Evolutionary conservation across 495 filamentous ascomycete genomes (phyloP).

Genomic region (Ramalina intermedia): DNA sequence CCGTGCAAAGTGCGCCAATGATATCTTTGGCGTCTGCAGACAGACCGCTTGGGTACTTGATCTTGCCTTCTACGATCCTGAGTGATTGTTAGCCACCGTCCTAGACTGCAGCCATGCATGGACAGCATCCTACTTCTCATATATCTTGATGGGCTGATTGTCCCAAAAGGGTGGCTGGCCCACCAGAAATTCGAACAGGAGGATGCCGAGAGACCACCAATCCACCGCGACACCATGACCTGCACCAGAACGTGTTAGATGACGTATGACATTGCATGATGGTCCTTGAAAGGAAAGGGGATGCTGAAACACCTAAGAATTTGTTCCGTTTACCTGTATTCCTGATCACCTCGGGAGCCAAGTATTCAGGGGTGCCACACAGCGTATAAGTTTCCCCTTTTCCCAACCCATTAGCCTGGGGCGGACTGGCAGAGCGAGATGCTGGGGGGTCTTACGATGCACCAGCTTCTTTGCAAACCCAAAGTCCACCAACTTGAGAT

Average conservation of each 20-base stretch:
- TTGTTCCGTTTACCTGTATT: slow-evolving; percentile 44
- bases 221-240: slow-evolving; percentile 95
- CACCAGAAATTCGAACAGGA: slow-evolving; percentile 91
- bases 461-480: slow-evolving; percentile 83
- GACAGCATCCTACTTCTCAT: slow-evolving; percentile 51
- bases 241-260: background rate
- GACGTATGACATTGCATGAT: background rate
- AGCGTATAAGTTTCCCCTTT: slow-evolving; percentile 83
- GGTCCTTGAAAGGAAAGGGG: background rate
- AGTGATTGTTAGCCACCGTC: background rate
- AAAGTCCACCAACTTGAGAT: slow-evolving; percentile 96
- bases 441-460: slow-evolving; percentile 28
- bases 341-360: slow-evolving; percentile 92
- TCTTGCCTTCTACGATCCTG: slow-evolving; percentile 61
- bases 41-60: slow-evolving; percentile 56
- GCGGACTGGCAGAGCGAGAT: background rate
- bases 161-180: slow-evolving; percentile 98
- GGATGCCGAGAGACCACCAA: slow-evolving; percentile 95
- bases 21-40: slow-evolving; percentile 67
- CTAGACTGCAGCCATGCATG: background rate
- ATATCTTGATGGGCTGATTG: slow-evolving; percentile 88
- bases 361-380: slow-evolving; percentile 91
- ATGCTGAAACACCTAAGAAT: slow-evolving; percentile 1
- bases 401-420: background rate
- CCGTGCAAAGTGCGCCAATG: slow-evolving; percentile 73